phyloP scores from a whole-genome alignment of 2,329 filamentous ascomycete species.

The Ophiostoma fasciatum region DNA sequence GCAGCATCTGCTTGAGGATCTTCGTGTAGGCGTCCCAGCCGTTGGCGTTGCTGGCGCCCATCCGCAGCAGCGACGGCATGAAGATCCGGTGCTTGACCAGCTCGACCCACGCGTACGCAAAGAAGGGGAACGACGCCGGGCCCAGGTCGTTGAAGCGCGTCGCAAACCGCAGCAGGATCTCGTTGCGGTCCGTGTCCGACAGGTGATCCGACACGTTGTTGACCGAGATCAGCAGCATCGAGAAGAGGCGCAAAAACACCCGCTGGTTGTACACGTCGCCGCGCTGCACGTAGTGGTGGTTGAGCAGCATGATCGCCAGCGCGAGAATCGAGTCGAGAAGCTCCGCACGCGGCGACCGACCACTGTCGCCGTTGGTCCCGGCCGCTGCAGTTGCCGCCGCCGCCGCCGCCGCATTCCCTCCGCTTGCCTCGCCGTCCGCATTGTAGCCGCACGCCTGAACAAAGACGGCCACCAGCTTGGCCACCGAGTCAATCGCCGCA shows the following conservation, averaged over 20 bases:
- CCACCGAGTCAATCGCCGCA: slow-evolving; percentile 60
- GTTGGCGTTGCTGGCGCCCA: slow-evolving; percentile 44
- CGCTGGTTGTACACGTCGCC: slow-evolving; percentile 74
- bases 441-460: slow-evolving; percentile 53
- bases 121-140: slow-evolving; percentile 64
- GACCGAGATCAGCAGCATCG: slow-evolving; percentile 51
- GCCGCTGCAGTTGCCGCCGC: no score
- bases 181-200: slow-evolving; percentile 45
- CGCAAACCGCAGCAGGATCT: slow-evolving; percentile 59
- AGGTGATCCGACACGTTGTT: slow-evolving; percentile 38
- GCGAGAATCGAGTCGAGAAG: slow-evolving; percentile 68
- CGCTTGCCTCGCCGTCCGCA: slow-evolving; percentile 23
- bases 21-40: slow-evolving; percentile 68
- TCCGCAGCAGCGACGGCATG: slow-evolving; percentile 59
- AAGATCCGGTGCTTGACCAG: slow-evolving; percentile 77
- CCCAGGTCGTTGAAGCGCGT: slow-evolving; percentile 58
- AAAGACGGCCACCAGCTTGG: slow-evolving; percentile 63
- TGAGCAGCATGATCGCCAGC: slow-evolving; percentile 66
- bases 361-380: no score
- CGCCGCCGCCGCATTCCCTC: no score
- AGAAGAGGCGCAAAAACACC: slow-evolving; percentile 83
- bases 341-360: slow-evolving; percentile 47
- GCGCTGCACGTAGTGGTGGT: slow-evolving; percentile 68
- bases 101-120: slow-evolving; percentile 71
- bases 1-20: slow-evolving; percentile 57